Base-by-base conservation (phyloP, 352 stramenopile genomes). In the Phytophthora capsici region DNA sequence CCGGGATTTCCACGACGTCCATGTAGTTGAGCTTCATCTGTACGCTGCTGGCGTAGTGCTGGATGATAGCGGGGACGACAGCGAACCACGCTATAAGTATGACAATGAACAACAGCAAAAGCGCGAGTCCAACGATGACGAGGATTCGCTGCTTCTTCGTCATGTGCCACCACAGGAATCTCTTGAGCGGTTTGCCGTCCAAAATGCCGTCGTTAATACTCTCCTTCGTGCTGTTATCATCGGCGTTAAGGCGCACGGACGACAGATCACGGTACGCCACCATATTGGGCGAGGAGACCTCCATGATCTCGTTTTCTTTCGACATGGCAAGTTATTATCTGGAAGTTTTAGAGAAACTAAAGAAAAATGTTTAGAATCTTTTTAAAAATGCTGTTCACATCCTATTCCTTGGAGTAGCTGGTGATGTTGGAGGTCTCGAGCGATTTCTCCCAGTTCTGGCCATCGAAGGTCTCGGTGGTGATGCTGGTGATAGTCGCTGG, bases 381-480 rank as follows among this genome's bases (percentile, higher is more conserved):
- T 34, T 14, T 34, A 1, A 34, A n/a, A 34, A 34, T 14, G 28
- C 28, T 34, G 28, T 14, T 14, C 3, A 12, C 8, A 34, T 4
- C 9, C 26, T 50, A 66, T 25, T 66, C 57, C 47, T 55, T 62
- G 14, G 50, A 67, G 43, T 56, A 65, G 37, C 46, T 59, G 45
- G 54, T 23, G 1, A 69, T 59, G 34, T 56, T 44, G 6, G 55
- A 62, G 9, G 40, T 30, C 63, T 45, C 26, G 26, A 66, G 61
- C 2, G 63, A 55, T 13, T 7, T 17, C 34, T 94, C 86, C 87
- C 85, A 94, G 68, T 94, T 89, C 37, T 84, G 47, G 3, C 88
- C 85, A 53, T 95, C 82, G 40, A 94, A 96, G 17, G 30, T 62
- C n/a, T 81, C 46, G 34, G 90, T 73, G 41, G 75, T 87, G 65